Percentiles rank a stretch among this genome's conserved stretches.
Conservation (phyloP, 23 red algal genomes). For the Gracilaria caudata region DNA sequence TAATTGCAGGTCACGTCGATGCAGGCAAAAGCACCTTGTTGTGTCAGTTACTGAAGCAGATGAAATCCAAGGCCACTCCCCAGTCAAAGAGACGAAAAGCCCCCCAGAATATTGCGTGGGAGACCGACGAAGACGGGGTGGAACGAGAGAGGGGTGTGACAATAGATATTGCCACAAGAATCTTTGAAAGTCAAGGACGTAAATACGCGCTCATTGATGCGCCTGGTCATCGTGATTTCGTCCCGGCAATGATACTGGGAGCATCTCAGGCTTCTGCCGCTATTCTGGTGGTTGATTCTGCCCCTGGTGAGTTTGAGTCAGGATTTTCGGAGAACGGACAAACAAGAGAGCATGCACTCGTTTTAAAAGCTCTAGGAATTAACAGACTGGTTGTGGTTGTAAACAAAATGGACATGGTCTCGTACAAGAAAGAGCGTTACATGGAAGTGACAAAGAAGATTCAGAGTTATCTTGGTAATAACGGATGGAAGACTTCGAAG, state of each 20-base stretch:
- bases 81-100: neutral
- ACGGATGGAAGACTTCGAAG: constrained; percentile 84
- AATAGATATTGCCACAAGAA: constrained; percentile 93
- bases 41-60: constrained; percentile 42
- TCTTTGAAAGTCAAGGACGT: constrained; percentile 71
- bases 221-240: constrained; percentile 97
- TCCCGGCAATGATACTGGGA: constrained; percentile 95
- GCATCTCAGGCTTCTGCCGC: constrained; percentile 87
- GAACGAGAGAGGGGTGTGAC: constrained; percentile 97
- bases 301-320: constrained; percentile 95
- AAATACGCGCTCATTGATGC: constrained; percentile 94
- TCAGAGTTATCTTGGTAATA: constrained; percentile 78
- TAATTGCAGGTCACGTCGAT: constrained; percentile 89
- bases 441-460: constrained; percentile 82
- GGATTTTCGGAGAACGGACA: constrained; percentile 93
- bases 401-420: constrained; percentile 99
- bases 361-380: constrained; percentile 80
- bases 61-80: neutral
- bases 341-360: constrained; percentile 91
- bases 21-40: constrained; percentile 82
- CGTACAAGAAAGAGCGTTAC: constrained; percentile 80
- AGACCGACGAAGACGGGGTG: constrained; percentile 84
- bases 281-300: constrained; percentile 88
- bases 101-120: constrained; percentile 78
- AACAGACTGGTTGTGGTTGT: constrained; percentile 81